Evolutionary conservation across 2,329 filamentous ascomycete species (phyloP).

Genomic region (Neurospora crassa): DNA sequence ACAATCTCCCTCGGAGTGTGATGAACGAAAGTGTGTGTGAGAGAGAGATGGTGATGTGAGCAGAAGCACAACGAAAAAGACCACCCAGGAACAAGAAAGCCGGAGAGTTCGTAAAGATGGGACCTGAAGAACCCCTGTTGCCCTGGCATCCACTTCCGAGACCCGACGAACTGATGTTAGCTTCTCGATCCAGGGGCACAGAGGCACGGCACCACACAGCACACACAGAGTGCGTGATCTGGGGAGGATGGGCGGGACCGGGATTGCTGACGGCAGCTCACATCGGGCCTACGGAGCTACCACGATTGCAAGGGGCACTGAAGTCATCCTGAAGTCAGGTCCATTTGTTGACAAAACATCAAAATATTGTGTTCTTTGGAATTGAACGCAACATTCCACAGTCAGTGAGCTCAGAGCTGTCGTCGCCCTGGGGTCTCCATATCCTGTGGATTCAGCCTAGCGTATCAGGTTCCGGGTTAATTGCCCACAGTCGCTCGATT

Average conservation of each 20-base stretch:
- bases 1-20: neutral
- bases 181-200: neutral
- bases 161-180: neutral
- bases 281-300: neutral
- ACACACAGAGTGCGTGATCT: neutral
- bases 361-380: neutral
- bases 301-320: neutral
- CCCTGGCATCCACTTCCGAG: neutral
- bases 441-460: neutral
- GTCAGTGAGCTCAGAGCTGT: neutral
- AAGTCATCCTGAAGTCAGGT: neutral
- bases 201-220: neutral
- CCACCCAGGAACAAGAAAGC: neutral
- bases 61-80: neutral
- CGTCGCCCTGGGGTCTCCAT: neutral
- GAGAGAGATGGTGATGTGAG: neutral
- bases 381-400: neutral
- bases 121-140: neutral
- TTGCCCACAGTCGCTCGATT: neutral
- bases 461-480: neutral
- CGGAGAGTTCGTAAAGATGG: neutral
- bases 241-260: neutral
- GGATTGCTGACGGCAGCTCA: neutral
- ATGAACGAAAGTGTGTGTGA: neutral
- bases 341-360: neutral